Evolutionary conservation across 2,329 filamentous ascomycete species (phyloP).

Genomic region (Lasiodiplodia sp.): DNA sequence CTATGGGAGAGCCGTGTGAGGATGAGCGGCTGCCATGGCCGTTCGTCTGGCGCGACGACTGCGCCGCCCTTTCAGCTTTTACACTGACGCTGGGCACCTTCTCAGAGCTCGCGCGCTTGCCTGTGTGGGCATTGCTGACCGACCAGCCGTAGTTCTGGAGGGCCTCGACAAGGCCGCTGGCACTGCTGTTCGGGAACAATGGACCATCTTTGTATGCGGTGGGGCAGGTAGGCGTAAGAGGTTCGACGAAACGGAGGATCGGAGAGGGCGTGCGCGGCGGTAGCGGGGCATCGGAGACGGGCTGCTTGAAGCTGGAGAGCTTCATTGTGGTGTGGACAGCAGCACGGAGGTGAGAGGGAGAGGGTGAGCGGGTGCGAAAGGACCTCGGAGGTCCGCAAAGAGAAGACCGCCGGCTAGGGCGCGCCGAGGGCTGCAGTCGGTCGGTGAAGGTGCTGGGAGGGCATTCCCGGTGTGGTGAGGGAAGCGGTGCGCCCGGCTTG

Average conservation of each 20-base stretch:
- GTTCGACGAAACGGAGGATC: slow-evolving; percentile 43
- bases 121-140: slow-evolving; percentile 13
- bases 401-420: slow-evolving; percentile 29
- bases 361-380: slow-evolving; percentile 24
- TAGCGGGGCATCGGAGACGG: slow-evolving; percentile 14
- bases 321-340: slow-evolving; percentile 26
- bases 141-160: slow-evolving; percentile 18
- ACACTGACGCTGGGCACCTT: slow-evolving; percentile 12
- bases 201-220: slow-evolving; percentile 31
- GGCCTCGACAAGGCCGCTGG: slow-evolving; percentile 17
- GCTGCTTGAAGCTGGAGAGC: slow-evolving; percentile 29
- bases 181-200: slow-evolving; percentile 23
- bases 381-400: slow-evolving; percentile 29
- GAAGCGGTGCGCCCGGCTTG: slow-evolving; percentile 13
- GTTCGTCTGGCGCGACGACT: slow-evolving; percentile 25
- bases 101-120: slow-evolving; percentile 5
- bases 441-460: slow-evolving; percentile 12
- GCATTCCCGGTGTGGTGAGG: slow-evolving; percentile 22
- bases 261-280: slow-evolving; percentile 42
- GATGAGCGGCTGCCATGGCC: slow-evolving; percentile 32
- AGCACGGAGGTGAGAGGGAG: slow-evolving; percentile 3
- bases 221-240: slow-evolving; percentile 40
- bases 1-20: slow-evolving; percentile 48
- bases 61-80: slow-evolving; percentile 25
- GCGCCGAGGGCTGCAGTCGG: slow-evolving; percentile 28